These are phyloP conservation scores for Glarea lozoyensis DNA, from an alignment of 495 filamentous ascomycete species.

Conservation along the genomic window DNA sequence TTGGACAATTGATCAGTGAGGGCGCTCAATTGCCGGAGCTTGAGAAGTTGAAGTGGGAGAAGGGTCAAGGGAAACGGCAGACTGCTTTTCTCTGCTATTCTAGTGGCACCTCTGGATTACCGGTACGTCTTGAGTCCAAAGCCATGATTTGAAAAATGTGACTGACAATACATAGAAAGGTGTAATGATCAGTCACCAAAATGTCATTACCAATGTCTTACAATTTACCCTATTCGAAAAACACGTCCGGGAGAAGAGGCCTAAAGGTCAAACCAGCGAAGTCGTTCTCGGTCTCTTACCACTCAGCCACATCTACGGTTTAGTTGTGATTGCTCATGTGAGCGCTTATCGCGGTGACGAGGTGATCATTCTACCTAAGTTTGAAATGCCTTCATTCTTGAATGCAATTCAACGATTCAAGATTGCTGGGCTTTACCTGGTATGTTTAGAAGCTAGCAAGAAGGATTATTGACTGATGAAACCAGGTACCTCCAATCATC, in stretches of 20 bases:
- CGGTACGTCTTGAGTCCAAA: constrained; percentile 24
- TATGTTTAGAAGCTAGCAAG: constrained; percentile 26
- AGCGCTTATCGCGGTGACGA: constrained; percentile 68
- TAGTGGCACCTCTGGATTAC: constrained; percentile 79
- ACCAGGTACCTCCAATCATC: constrained; percentile 70
- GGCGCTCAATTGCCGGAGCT: constrained; percentile 54
- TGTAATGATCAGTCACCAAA: constrained; percentile 84
- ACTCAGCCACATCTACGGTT: constrained; percentile 77
- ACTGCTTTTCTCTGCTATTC: constrained; percentile 85
- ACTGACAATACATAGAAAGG: constrained; percentile 59
- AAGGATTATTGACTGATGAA: not conserved
- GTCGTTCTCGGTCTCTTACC: constrained; percentile 67
- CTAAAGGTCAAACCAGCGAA: constrained; percentile 38
- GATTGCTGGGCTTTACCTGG: constrained; percentile 58
- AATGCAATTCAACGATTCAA: constrained; percentile 62
- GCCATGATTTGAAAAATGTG: not conserved
- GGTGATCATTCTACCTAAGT: constrained; percentile 74
- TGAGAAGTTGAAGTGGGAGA: constrained; percentile 57
- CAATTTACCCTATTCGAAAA: constrained; percentile 51
- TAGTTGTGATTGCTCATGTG: constrained; percentile 68
- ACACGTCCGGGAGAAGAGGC: constrained; percentile 23
- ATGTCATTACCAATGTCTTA: constrained; percentile 78
- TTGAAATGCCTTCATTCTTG: constrained; percentile 61
- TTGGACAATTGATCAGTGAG: constrained; percentile 57
- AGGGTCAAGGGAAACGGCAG: constrained; percentile 67